These are phyloP conservation scores for Globisporangium yorkense DNA, from an alignment of 352 stramenopile genomes.

Conservation along the genomic window DNA sequence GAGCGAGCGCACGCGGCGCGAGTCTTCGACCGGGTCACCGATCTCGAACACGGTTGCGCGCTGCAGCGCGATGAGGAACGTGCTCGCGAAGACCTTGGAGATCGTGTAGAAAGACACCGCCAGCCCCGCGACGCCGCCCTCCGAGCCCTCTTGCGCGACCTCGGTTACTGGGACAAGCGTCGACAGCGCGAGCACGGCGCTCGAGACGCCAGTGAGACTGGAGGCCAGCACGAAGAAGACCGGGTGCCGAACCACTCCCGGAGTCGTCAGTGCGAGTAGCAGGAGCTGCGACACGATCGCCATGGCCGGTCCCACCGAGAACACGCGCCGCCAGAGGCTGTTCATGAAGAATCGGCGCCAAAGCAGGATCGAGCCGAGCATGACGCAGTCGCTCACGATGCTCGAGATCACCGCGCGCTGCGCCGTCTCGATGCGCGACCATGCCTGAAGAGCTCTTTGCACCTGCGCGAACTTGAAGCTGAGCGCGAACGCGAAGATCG, in stretches of 20 bases:
- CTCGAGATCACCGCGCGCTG: constrained; percentile 18
- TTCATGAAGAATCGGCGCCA: constrained; percentile 33
- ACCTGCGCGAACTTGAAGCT: constrained; percentile 14
- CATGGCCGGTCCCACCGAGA: constrained; percentile 21
- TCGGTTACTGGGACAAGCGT: constrained; percentile 24
- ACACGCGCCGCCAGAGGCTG: constrained; percentile 31
- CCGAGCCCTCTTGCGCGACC: constrained; percentile 11
- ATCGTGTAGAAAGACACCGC: constrained; percentile 15
- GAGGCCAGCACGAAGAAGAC: constrained; percentile 21
- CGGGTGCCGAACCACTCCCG: constrained; percentile 18
- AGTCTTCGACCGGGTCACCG: constrained; percentile 2
- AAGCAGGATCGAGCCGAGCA: constrained; percentile 29
- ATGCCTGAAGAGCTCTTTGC: constrained; percentile 22
- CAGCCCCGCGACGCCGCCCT: constrained; percentile 11
- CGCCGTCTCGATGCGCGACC: constrained; percentile 21
- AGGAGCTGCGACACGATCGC: constrained; percentile 23
- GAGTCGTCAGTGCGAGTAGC: constrained; percentile 21
- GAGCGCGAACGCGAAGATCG: constrained; percentile 14
- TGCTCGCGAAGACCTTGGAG: constrained; percentile 15
- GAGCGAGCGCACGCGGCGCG: constrained; percentile 1
- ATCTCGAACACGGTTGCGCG: constrained; percentile 1
- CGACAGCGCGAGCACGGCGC: constrained; percentile 26
- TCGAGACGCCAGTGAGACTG: constrained; percentile 21
- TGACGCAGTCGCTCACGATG: constrained; percentile 25
- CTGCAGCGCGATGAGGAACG: constrained; percentile 10